Evolutionary conservation across 805 yeast genomes (phyloP).

Genomic region (Saccharomycopsis sp.): DNA sequence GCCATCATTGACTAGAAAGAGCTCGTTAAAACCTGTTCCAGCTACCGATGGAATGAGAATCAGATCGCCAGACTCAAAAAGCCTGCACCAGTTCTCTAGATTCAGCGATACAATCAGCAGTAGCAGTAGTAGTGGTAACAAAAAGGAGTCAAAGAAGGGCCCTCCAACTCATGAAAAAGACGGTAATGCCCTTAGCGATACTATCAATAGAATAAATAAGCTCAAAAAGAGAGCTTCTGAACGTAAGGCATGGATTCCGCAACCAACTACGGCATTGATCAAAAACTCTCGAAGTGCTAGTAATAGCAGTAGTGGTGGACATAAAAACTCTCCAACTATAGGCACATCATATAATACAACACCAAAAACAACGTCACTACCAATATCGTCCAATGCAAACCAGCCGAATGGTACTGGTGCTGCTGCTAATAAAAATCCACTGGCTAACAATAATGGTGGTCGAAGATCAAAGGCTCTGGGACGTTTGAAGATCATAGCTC

Average conservation of each 20-base stretch:
- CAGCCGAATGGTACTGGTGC: too few relatives aligned
- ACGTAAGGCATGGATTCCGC: constrained; percentile 14
- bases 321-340: neutral
- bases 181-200: neutral
- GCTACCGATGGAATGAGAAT: constrained; percentile 9
- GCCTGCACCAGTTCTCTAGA: neutral
- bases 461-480: neutral
- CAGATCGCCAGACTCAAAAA: constrained; percentile 7
- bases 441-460: neutral
- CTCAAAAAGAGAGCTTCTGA: constrained; percentile 6
- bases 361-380: neutral
- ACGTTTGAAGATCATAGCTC: constrained; percentile 17
- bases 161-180: neutral
- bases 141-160: neutral
- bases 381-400: neutral
- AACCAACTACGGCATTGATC: constrained; percentile 6
- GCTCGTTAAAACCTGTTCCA: constrained; percentile 14
- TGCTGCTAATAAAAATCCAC: neutral
- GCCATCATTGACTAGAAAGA: constrained; percentile 6
- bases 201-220: constrained; percentile 16
- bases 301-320: neutral
- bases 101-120: neutral
- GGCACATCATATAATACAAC: neutral
- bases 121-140: neutral
- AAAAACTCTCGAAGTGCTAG: neutral